Evolutionary conservation across 345 rosid species (phyloP), one percentile per base, ranked within the genome.

Genomic region (Punica granatum): DNA sequence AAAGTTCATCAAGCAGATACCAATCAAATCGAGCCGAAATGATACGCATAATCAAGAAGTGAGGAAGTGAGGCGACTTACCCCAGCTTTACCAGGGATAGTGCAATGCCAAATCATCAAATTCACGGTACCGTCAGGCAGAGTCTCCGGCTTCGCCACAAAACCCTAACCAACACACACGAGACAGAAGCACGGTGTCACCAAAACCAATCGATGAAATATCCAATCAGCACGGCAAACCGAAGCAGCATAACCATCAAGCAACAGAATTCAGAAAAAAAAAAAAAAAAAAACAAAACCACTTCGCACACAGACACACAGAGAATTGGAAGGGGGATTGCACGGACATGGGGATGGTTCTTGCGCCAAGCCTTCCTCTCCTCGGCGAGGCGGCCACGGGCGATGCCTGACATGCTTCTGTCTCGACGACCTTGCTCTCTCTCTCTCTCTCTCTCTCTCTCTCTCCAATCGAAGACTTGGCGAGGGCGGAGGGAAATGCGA

Each of bases 91-190:
- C 98, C 98, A 81, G 98, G 98, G 7, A 93, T 93, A 25, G 85
- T 89, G 77, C 98, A 93, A 81, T 90, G 90, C 98, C 98, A 93
- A 63, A 80, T 83, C 98, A 93, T 89, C 81, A 93, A 71, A 89
- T 93, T 88, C 70, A 89, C 87, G 5, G 87, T 71, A 11, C 98
- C 96, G 78, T 93, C 97, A n/a, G 81, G 67, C 70, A 69, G 42
- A 16, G 86, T 86, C 80, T 90, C 98, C 21, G 98, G 98, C 76
- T 90, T 93, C 56, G 98, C 98, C 46, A 90, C 98, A 78, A 93
- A 93, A 80, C 98, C 97, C 98, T 90, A 86, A 76, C 61, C 28
- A 0, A 28, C 34, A 60, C 32, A 54, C 56, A 65, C 19, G 32
- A 72, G 7, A 30, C 26, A 32, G 31, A 43, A 73, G 8, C 36